Base-by-base conservation (phyloP, 768 basidiomycete species). In the Trametes sanguinea region DNA sequence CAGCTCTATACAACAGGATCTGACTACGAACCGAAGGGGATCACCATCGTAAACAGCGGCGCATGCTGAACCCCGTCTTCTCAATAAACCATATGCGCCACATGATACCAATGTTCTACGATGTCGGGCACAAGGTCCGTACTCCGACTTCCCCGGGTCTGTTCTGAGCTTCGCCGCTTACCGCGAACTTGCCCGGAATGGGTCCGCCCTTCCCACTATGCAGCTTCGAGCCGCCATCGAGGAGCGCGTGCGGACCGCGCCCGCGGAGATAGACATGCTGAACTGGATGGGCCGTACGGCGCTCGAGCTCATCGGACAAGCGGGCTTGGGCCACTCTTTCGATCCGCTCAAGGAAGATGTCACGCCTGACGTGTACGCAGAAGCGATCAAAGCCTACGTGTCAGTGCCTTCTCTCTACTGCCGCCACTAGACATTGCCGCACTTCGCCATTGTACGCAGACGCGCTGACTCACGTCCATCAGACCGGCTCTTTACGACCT, bases 401-500 rank as follows among this genome's bases (percentile, higher is more conserved):
- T 70, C 43, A 51, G 67, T 65, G n/a, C n/a, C 35, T 51, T 40
- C 27, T 51, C 45, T 45, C 40, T 46, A 42, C 37, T 40, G 7
- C 54, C 33, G 40, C 44, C 33, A 14, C 57, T 35, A 6, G 13
- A 37, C 35, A 27, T 9, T 33, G 39, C 29, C 44, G 9, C 45
- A 2, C 9, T 43, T 37, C 35, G 37, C n/a, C 30, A 14, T 14
- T 22, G 14, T 11, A 42, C 29, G 22, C n/a, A 22, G 33, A 62
- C 63, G 6, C 70, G 63, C 13, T 59, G 64, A 9, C 65, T 37
- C 61, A 27, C 59, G 14, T 10, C 43, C 59, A 35, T 54, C 61
- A 83, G 82, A 17, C 81, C 83, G 1, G 79, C 78, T 1, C 66
- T 82, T 16, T 79, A 80, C 61, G 76, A 73, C 6, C 70, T 83